Conservation (phyloP, 106 monocot species). For the Allium fistulosum region DNA sequence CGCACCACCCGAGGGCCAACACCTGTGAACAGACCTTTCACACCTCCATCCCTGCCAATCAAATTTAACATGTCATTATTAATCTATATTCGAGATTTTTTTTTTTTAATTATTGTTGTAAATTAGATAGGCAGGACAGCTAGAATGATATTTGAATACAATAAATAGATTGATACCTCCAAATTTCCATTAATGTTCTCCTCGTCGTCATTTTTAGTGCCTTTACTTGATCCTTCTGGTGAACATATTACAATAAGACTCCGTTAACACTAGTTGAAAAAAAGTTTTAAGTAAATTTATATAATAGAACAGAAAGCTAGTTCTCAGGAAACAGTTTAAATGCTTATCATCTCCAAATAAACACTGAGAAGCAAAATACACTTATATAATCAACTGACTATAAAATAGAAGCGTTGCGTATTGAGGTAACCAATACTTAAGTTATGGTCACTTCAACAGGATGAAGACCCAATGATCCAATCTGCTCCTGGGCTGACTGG, state of each 20-base stretch:
- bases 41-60: conserved; percentile 57
- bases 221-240: conserved; percentile 68
- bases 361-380: no score
- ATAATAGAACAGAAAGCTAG: neutral
- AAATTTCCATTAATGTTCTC: conserved; percentile 58
- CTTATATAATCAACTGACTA: neutral
- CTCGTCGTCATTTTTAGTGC: conserved; percentile 65
- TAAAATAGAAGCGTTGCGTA: no score
- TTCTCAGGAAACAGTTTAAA: no score
- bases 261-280: neutral
- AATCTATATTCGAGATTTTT: neutral
- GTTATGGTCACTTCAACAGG: no score
- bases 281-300: neutral
- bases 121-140: neutral
- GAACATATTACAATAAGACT: neutral
- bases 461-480: no score
- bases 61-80: neutral
- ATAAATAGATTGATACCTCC: conserved; percentile 44
- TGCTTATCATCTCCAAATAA: no score
- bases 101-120: neutral
- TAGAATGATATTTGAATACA: neutral
- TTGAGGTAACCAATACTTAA: no score
- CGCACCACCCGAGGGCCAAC: conserved; percentile 76
- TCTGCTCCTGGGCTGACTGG: no score
- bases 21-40: conserved; percentile 70